These are phyloP conservation scores for Fusarium gaditjirri DNA, from an alignment of 2,329 filamentous ascomycete species.

Conservation along the genomic window DNA sequence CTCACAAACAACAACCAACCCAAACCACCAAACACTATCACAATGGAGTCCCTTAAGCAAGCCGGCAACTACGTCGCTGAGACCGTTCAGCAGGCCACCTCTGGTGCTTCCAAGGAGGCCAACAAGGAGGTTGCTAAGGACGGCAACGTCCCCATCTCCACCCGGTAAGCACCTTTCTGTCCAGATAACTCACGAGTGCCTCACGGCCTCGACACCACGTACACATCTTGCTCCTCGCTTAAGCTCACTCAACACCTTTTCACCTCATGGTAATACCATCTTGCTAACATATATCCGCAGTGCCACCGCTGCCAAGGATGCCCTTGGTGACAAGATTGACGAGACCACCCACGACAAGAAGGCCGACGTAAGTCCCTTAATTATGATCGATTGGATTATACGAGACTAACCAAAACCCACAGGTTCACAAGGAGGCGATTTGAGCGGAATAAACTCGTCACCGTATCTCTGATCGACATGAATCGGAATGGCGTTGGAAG, in stretches of 20 bases:
- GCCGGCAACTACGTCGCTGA: conserved; percentile 76
- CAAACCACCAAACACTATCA: conserved; percentile 41
- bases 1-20: conserved; percentile 16
- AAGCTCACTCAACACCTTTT: background rate
- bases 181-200: background rate
- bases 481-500: conserved; percentile 9
- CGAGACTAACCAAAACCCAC: accelerated
- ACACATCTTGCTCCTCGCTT: background rate
- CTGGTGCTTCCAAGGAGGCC: conserved; percentile 72
- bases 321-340: conserved; percentile 60
- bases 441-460: too few relatives aligned
- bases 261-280: accelerated
- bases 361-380: conserved; percentile 46
- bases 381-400: background rate
- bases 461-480: too few relatives aligned
- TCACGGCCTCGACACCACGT: background rate
- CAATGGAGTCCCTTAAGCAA: conserved; percentile 67
- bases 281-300: conserved; percentile 49
- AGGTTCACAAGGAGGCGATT: too few relatives aligned
- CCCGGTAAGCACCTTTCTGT: conserved; percentile 57
- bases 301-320: conserved; percentile 60
- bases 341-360: conserved; percentile 54
- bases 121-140: conserved; percentile 77
- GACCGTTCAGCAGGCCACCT: conserved; percentile 67
- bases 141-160: conserved; percentile 60